These are phyloP conservation scores for Gynochthodes officinalis DNA, from an alignment of 257 asterid species.

Conservation along the genomic window DNA sequence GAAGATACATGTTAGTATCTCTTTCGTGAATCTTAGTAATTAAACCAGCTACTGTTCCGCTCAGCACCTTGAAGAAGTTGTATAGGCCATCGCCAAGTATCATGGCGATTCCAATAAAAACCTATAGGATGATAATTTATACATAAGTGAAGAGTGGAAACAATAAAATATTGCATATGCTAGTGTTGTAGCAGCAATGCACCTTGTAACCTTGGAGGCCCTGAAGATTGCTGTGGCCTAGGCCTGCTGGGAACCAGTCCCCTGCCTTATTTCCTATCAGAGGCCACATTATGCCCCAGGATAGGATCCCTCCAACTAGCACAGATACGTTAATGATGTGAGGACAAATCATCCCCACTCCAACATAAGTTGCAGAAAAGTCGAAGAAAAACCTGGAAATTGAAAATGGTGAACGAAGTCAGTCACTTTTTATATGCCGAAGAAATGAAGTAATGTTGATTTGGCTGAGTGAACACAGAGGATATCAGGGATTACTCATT, in stretches of 20 bases:
- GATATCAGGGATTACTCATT: constrained; percentile 32
- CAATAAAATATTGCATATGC: background rate
- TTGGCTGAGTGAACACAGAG: background rate
- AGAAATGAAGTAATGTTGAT: background rate
- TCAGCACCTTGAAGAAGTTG: constrained; percentile 58
- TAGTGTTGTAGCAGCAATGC: background rate
- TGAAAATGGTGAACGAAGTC: background rate
- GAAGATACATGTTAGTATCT: constrained; percentile 28
- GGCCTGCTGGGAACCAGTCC: constrained; percentile 49
- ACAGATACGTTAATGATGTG: constrained; percentile 51
- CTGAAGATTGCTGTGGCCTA: constrained; percentile 30
- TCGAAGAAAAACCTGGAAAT: constrained; percentile 63
- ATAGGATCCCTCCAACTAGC: constrained; percentile 57
- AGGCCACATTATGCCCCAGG: constrained; percentile 90
- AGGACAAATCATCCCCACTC: constrained; percentile 83
- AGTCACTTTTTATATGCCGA: background rate
- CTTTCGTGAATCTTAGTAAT: constrained; percentile 27
- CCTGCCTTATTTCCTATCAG: constrained; percentile 46
- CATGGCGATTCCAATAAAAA: constrained; percentile 59
- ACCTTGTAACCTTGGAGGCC: constrained; percentile 70
- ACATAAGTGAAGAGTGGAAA: background rate
- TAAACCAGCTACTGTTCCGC: constrained; percentile 40
- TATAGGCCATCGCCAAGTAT: constrained; percentile 73
- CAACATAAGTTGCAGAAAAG: constrained; percentile 72
- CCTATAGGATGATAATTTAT: constrained; percentile 14